Base-by-base conservation (phyloP, 140 eudicot genomes). In the Cichorium intybus region DNA sequence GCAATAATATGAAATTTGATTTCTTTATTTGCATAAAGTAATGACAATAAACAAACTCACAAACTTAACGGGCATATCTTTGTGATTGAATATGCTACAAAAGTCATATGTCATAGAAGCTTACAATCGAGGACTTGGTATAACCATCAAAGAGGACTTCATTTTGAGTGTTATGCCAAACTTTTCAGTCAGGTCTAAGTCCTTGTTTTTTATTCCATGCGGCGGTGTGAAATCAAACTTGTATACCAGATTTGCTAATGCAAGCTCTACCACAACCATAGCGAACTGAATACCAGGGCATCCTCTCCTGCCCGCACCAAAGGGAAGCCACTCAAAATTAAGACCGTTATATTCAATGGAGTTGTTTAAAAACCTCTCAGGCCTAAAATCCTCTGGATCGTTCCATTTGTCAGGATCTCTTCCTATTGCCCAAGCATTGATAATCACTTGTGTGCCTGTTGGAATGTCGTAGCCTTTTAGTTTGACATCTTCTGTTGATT, bases 331-430 rank as follows among this genome's bases (percentile, higher is more conserved):
- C 56, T 68, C 26, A 53, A 60, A 75, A 46, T 61, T 45, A 41
- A 15, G 24, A 10, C 71, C 80, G 29, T 24, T 68, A 26, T 51
- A 75, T 8, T 67, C 73, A 11, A 61, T 53, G 39, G 60, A 2
- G 7, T 23, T 41, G 23, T 57, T 66, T 4, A 66, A 33, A 26
- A 74, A 74, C 63, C 74, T 66, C 34, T 66, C 74, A 12, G 69
- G 79, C 12, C 49, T 12, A 37, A 66, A 66, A 15, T 66, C 56
- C 28, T 39, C 34, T 11, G 71, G 43, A 22, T 50, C 54, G 8
- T 51, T 60, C 80, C 80, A 75, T 4, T 8, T 4, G 0, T n/a
- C 11, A 3, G 81, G 67, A 78, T 82, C 73, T n/a, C n/a, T n/a
- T n/a, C n/a, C n/a, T n/a, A n/a, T n/a, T n/a, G n/a, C n/a, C n/a